Evolutionary conservation across 805 yeast species (phyloP).

Genomic region (Starmerella ratchasimensis): DNA sequence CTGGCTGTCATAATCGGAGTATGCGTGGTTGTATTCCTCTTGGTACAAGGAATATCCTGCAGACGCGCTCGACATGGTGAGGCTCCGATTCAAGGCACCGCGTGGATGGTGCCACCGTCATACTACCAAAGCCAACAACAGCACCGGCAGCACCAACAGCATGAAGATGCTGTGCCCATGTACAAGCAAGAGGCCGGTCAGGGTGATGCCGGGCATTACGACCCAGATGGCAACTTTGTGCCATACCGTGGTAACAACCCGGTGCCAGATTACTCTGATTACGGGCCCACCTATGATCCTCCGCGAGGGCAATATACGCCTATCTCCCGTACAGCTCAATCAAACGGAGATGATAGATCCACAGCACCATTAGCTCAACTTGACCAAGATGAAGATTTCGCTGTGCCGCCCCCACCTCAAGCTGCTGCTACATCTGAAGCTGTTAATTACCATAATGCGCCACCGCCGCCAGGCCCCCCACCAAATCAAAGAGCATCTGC

Average conservation of each 20-base stretch:
- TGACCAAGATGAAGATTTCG: too few relatives aligned
- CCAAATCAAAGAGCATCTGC: too few relatives aligned
- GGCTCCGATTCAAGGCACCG: slow-evolving; percentile 58
- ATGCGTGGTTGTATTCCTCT: slow-evolving; percentile 17
- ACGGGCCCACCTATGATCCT: neutral
- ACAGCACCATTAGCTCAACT: too few relatives aligned
- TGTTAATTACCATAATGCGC: too few relatives aligned
- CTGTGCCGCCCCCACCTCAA: too few relatives aligned
- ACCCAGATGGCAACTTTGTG: slow-evolving; percentile 37
- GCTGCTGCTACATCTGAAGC: too few relatives aligned
- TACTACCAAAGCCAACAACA: slow-evolving; percentile 48
- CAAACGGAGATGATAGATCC: too few relatives aligned
- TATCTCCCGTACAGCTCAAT: slow-evolving; percentile 14
- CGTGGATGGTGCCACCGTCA: slow-evolving; percentile 80
- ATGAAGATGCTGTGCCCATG: slow-evolving; percentile 19
- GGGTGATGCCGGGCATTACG: slow-evolving; percentile 65
- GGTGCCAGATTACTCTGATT: neutral
- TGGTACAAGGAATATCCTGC: slow-evolving; percentile 8
- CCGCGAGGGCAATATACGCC: slow-evolving; percentile 8
- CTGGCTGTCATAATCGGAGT: slow-evolving; percentile 23
- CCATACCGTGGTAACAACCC: slow-evolving; percentile 1
- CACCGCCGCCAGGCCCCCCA: too few relatives aligned
- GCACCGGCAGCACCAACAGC: slow-evolving; percentile 38
- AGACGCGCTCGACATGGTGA: slow-evolving; percentile 28
- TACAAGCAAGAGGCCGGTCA: slow-evolving; percentile 23